A percentile compares a stretch with the other conserved stretches of the same genome.
phyloP scores from a whole-genome alignment of 129 eudicot species.

The Pittosporum tobira region DNA sequence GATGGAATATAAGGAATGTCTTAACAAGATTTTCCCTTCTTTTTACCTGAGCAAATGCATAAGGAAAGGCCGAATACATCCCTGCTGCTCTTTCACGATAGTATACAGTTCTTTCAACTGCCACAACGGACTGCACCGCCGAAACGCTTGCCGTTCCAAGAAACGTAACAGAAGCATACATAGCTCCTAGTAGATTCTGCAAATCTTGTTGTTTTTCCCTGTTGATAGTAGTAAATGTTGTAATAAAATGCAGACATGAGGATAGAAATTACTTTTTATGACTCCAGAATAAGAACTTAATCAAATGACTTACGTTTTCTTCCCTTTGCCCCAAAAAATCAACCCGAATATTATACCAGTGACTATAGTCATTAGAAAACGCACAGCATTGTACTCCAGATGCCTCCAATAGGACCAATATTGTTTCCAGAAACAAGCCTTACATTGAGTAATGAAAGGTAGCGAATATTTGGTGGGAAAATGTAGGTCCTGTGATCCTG shows the following conservation, averaged over 20 bases:
- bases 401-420: slow-evolving; percentile 68
- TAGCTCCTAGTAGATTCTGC: slow-evolving; percentile 44
- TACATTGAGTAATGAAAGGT: slow-evolving; percentile 48
- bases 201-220: slow-evolving; percentile 44
- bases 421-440: slow-evolving; percentile 79
- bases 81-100: slow-evolving; percentile 65
- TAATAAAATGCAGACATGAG: too few relatives aligned
- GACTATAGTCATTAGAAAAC: slow-evolving; percentile 38
- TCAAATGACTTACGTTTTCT: slow-evolving; percentile 32
- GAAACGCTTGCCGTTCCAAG: slow-evolving; percentile 49
- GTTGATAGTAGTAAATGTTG: neutral
- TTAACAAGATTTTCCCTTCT: neutral
- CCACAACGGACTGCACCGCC: slow-evolving; percentile 49
- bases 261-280: neutral
- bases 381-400: slow-evolving; percentile 55
- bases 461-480: slow-evolving; percentile 52
- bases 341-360: slow-evolving; percentile 45
- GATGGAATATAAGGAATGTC: neutral
- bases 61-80: slow-evolving; percentile 59
- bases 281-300: neutral
- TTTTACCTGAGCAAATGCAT: slow-evolving; percentile 54
- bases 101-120: slow-evolving; percentile 47
- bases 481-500: slow-evolving; percentile 46
- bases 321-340: slow-evolving; percentile 47
- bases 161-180: slow-evolving; percentile 44